Base-by-base conservation (phyloP, 495 filamentous ascomycete genomes). In the Xylaria palmicola region DNA sequence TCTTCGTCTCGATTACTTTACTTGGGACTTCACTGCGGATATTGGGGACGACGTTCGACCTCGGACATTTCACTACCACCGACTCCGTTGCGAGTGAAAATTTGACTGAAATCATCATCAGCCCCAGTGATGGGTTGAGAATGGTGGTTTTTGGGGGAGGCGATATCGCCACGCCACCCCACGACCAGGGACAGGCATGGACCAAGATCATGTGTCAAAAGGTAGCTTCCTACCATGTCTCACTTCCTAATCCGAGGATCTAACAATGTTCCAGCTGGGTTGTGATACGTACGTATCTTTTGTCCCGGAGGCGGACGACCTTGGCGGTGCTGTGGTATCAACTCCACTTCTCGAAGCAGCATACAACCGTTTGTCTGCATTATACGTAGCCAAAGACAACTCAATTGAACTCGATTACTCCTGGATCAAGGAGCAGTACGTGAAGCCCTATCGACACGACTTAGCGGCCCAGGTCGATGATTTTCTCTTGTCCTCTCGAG, bases 381-480 rank as follows among this genome's bases (percentile, higher is more conserved):
- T 19, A n/a, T 13, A 6, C 17, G 5, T 40, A 7, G 41, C 56
- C 9, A 53, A n/a, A 50, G 56, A 64, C 30, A 37, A 70, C 13
- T 65, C 60, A 9, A 74, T 68, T 0, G 60, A 67, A 7, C 54
- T 67, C 30, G 66, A 76, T 48, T 77, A 78, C 55, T 73, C 65
- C 17, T 78, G 78, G 59, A 65, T 75, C 5, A 32, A 68, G 0
- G 53, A 71, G 8, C 67, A 68, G 20, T 79, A 77, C 44, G 65
- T 70, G 15, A 56, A 65, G 0, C 59, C 66, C 7, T 20, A 48
- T 22, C 59, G 76, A 17, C 72, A 72, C 13, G 79, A 81, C 45
- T 63, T 83, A 1, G 57, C 65, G n/a, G 51, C 65, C 4, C 80
- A 83, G 59, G 58, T 81, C 10, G 52, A 74, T 13, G 48, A 60